A percentile compares a stretch with the other conserved stretches of the same genome.
phyloP scores from a whole-genome alignment of 768 basidiomycete species.

The Lactifluus hygrophoroides region DNA sequence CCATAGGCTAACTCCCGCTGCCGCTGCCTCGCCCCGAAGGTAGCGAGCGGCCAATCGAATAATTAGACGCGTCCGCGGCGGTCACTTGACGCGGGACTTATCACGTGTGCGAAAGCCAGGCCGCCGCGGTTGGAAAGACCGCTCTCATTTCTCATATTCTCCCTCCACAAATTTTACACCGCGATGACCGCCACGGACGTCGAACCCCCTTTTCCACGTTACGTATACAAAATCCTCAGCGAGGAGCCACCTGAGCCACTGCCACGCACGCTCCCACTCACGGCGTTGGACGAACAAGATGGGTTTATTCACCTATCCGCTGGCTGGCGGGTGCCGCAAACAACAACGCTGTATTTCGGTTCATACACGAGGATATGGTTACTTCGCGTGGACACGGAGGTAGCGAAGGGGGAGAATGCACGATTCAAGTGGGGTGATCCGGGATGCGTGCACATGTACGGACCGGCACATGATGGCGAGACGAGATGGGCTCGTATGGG shows the following conservation, averaged over 20 bases:
- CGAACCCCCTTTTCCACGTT: conserved; percentile 20
- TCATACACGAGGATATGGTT: conserved; percentile 23
- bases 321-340: conserved; percentile 31
- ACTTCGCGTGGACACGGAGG: conserved; percentile 23
- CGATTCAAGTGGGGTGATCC: conserved; percentile 25
- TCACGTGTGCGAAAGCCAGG: no score
- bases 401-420: conserved; percentile 19
- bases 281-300: conserved; percentile 29
- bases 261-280: conserved; percentile 14
- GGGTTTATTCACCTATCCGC: conserved; percentile 43
- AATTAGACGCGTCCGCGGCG: no score
- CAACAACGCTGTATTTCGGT: conserved; percentile 34
- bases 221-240: conserved; percentile 33
- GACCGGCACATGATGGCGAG: not conserved
- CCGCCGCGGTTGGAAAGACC: no score
- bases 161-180: no score
- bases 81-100: no score
- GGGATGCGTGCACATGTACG: conserved; percentile 20
- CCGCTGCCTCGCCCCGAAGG: no score
- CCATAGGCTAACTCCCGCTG: no score
- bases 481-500: conserved; percentile 9
- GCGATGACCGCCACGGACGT: not conserved
- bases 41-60: no score
- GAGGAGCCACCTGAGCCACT: conserved; percentile 25
- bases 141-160: no score